Percentiles rank a stretch among this genome's conserved stretches.
Evolutionary conservation across 768 basidiomycete genomes (phyloP).

Genomic region (Tricholoma terreum): DNA sequence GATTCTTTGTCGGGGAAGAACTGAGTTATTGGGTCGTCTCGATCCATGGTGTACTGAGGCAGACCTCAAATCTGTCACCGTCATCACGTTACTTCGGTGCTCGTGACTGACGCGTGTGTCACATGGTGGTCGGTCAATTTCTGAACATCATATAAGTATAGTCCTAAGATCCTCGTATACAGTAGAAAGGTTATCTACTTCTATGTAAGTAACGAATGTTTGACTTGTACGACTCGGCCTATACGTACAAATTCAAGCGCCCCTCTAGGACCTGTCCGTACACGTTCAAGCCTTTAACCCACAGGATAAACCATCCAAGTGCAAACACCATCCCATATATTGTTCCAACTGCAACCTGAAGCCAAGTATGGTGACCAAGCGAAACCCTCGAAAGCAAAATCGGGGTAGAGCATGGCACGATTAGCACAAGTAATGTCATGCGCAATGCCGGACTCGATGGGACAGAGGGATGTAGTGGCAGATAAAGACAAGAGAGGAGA

Average conservation of each 20-base stretch:
- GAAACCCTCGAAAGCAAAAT: conserved; percentile 66
- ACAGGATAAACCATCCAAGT: conserved; percentile 53
- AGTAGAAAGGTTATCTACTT: neutral
- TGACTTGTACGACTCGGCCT: no score
- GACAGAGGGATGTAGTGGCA: conserved; percentile 59
- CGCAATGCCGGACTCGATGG: conserved; percentile 38
- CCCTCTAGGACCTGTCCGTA: conserved; percentile 14
- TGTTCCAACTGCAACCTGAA: conserved; percentile 61
- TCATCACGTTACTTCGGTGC: conserved; percentile 7
- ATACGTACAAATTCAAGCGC: neutral
- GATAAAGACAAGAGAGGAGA: conserved; percentile 49
- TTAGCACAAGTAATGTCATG: conserved; percentile 41
- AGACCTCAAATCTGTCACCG: conserved; percentile 4
- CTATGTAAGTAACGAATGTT: neutral
- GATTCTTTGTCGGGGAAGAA: conserved; percentile 74
- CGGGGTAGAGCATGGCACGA: conserved; percentile 51
- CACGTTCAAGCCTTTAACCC: conserved; percentile 33
- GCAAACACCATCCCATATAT: conserved; percentile 54
- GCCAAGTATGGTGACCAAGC: conserved; percentile 76
- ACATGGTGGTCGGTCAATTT: neutral
- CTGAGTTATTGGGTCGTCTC: conserved; percentile 65
- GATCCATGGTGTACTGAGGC: conserved; percentile 48
- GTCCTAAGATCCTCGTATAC: neutral
- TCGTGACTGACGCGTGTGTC: conserved; percentile 6
- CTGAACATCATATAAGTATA: neutral